Base-by-base conservation (phyloP, 352 stramenopile species). In the Phytophthora pini region DNA sequence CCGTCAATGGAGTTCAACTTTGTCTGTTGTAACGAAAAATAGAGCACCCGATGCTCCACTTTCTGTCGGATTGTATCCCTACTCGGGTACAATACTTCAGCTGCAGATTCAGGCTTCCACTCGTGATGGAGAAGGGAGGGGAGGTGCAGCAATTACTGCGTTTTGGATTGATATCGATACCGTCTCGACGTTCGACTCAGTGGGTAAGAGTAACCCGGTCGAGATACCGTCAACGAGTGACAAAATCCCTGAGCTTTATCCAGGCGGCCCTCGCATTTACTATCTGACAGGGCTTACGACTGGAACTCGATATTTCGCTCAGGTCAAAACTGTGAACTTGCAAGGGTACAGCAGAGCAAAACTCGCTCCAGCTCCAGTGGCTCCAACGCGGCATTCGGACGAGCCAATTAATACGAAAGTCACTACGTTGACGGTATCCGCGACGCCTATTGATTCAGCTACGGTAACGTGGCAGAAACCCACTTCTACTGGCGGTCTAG, bases 1-100 rank as follows among this genome's bases (percentile, higher is more conserved):
- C 62, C 94, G 92, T 32, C 89, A 97, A 61, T 99, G 95, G 95
- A 97, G 92, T 31, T 88, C 80, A 13, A 58, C 73, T 7, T 53
- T 95, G 6, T 88, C 84, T 22, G 84, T 85, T 1, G 82, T 83
- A 3, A 95, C 95, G 0, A 79, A 84, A 38, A 76, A 99, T 72
- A 93, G 92, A 52, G 79, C 89, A n/a, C 94, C 96, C 2, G 81
- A 94, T 53, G 74, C 80, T 2, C 84, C 87, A 0, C 38, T 92
- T 4, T 77, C 65, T 5, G 87, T 94, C 5, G 75, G 65, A 7
- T 45, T 94, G 17, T 79, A 82, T 48, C 73, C 83, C 2, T 92
- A 81, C 41, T 92, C 80, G 5, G 72, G 65, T 5, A 86, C 82
- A 4, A 79, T 70, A 31, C 58, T 96, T 13, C 82, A 94, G 41